Base-by-base conservation (phyloP, 176 grass and related monocot genomes). In the Secale cereale region DNA sequence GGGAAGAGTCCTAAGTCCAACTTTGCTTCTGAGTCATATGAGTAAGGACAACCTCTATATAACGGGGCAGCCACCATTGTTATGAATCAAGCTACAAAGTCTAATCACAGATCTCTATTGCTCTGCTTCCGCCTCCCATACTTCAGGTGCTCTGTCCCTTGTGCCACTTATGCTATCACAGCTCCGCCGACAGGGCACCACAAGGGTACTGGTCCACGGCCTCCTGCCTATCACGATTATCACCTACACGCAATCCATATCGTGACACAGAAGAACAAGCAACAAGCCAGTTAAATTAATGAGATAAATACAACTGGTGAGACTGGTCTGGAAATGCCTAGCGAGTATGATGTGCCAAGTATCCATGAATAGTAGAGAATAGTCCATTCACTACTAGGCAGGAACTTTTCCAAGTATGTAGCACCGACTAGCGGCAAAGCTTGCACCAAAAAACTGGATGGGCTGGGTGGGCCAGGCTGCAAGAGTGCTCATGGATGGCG, bases 261-360 rank as follows among this genome's bases (percentile, higher is more conserved):
- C 0, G 7, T 20, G 54, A 57, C 54, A 57, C 54, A 57, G 54
- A 56, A 57, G 54, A 22, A 57, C 54, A 25, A 23, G 25, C 3
- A 46, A 35, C 25, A 23, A 25, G 12, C 30, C 65, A 27, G 40
- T 74, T 22, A 81, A 81, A 73, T 73, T 79, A 86, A 50, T 25
- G 67, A 26, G 54, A 35, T 50, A 25, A 59, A 27, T 57, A 77
- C 25, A 59, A 52, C 3, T 39, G 36, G 39, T 70, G 60, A 28
- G 1, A 83, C 20, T 69, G 59, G 82, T 75, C 25, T 60, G 41
- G 9, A 82, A 81, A 54, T 63, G 60, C 69, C 74, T 52, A 50
- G 23, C 7, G 46, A 59, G 32, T 50, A 28, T 22, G 22, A 78
- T 54, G 56, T 20, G 48, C 37, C n/a, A 71, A 72, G 29, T 40